A percentile compares a stretch with the other conserved stretches of the same genome.
Evolutionary conservation across 2,329 filamentous ascomycete genomes (phyloP).

Genomic region (Cercospora sp.): DNA sequence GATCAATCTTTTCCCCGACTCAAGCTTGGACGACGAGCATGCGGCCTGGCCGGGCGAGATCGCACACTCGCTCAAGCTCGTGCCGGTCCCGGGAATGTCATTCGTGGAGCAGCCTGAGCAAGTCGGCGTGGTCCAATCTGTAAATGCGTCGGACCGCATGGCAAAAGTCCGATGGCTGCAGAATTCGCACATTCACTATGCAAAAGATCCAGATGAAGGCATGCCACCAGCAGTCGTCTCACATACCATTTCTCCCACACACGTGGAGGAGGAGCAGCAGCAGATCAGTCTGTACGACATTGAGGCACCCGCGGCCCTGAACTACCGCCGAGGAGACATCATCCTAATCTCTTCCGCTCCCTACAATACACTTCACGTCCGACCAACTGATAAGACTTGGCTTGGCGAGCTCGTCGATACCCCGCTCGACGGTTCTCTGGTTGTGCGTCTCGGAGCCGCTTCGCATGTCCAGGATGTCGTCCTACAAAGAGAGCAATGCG

Average conservation of each 20-base stretch:
- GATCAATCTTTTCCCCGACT: conserved; percentile 51
- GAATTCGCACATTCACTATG: conserved; percentile 58
- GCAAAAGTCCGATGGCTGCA: conserved; percentile 57
- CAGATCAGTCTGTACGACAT: conserved; percentile 62
- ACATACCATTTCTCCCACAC: conserved; percentile 23
- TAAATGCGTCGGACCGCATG: conserved; percentile 57
- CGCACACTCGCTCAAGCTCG: conserved; percentile 31
- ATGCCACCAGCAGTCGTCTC: conserved; percentile 34
- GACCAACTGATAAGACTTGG: conserved; percentile 46
- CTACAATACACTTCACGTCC: conserved; percentile 2
- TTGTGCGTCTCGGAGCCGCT: conserved; percentile 55
- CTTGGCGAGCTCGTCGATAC: conserved; percentile 59
- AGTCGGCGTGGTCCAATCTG: conserved; percentile 59
- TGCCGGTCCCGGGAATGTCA: conserved; percentile 19
- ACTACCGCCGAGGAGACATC: conserved; percentile 53
- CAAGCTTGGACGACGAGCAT: conserved; percentile 56
- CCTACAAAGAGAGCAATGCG: conserved; percentile 51
- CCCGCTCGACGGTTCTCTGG: conserved; percentile 54
- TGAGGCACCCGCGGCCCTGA: conserved; percentile 50
- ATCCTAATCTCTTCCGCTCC: conserved; percentile 45
- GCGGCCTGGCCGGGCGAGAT: conserved; percentile 59
- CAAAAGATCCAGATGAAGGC: conserved; percentile 50
- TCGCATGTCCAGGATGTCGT: conserved; percentile 52
- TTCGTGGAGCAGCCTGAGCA: conserved; percentile 43
- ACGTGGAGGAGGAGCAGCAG: conserved; percentile 39